Conservation (phyloP, 2,329 filamentous ascomycete species). For the Aspergillus phoenicis region DNA sequence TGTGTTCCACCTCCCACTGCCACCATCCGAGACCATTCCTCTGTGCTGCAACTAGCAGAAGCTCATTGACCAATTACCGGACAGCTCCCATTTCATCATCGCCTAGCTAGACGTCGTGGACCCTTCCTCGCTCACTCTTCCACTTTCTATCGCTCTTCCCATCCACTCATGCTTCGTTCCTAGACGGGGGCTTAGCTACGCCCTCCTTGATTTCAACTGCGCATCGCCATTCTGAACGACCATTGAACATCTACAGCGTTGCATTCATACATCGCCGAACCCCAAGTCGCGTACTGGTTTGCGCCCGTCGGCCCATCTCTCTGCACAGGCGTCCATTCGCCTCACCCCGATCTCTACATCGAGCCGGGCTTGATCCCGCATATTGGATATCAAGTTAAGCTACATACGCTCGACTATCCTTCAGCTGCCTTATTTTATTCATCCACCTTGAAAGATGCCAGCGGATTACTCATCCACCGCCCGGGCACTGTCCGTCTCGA, state of each 20-base stretch:
- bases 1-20: neutral
- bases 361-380: neutral
- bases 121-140: neutral
- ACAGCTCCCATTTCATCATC: slow-evolving; percentile 6
- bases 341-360: slow-evolving; percentile 12
- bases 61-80: slow-evolving; percentile 5
- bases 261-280: neutral
- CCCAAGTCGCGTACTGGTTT: neutral
- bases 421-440: neutral
- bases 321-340: neutral
- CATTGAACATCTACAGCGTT: neutral
- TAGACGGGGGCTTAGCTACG: slow-evolving; percentile 4
- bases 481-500: slow-evolving; percentile 56
- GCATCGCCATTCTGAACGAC: neutral
- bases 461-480: slow-evolving; percentile 56
- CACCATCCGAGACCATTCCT: neutral
- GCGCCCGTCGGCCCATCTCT: neutral
- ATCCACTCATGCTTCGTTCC: slow-evolving; percentile 1
- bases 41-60: neutral
- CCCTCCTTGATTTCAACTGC: neutral
- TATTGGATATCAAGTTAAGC: neutral
- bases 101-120: slow-evolving; percentile 2
- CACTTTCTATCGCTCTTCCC: neutral
- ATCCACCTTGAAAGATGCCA: slow-evolving; percentile 37
- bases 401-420: neutral